Percentiles rank a stretch among this genome's conserved stretches.
Conservation (phyloP, 139 green algal genomes). For the Protoeuglena noctilucae region DNA sequence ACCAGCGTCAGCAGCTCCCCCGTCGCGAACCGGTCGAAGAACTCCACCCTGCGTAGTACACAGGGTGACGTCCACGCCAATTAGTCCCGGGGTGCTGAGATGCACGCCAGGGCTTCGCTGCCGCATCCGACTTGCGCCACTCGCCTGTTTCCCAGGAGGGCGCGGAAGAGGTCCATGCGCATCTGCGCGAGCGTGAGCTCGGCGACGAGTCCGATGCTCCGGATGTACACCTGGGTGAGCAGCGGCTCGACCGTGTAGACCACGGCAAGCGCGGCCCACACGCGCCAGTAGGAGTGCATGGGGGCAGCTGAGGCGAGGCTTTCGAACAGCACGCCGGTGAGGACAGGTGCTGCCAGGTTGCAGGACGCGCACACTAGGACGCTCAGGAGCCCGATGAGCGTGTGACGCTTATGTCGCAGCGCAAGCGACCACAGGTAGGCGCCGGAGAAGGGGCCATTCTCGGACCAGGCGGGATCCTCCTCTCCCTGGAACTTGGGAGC, state of each 20-base stretch:
- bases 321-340: constrained; percentile 66
- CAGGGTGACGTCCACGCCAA: too few relatives aligned
- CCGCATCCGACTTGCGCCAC: too few relatives aligned
- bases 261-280: constrained; percentile 36
- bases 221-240: constrained; percentile 67
- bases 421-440: too few relatives aligned
- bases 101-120: too few relatives aligned
- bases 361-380: constrained; percentile 49
- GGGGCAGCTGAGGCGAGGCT: constrained; percentile 32
- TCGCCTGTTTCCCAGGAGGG: too few relatives aligned
- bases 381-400: constrained; percentile 25
- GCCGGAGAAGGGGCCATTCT: too few relatives aligned
- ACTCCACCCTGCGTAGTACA: constrained; percentile 5
- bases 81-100: too few relatives aligned
- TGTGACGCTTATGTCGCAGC: too few relatives aligned
- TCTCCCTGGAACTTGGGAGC: too few relatives aligned
- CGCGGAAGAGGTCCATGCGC: background rate
- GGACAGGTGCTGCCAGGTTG: constrained; percentile 64
- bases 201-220: constrained; percentile 36
- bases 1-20: constrained; percentile 55
- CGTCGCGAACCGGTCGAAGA: constrained; percentile 37
- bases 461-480: too few relatives aligned
- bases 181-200: constrained; percentile 41
- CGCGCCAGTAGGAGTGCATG: constrained; percentile 15
- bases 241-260: constrained; percentile 70